Base-by-base conservation (phyloP, 768 basidiomycete genomes). In the Mycena alexandri region DNA sequence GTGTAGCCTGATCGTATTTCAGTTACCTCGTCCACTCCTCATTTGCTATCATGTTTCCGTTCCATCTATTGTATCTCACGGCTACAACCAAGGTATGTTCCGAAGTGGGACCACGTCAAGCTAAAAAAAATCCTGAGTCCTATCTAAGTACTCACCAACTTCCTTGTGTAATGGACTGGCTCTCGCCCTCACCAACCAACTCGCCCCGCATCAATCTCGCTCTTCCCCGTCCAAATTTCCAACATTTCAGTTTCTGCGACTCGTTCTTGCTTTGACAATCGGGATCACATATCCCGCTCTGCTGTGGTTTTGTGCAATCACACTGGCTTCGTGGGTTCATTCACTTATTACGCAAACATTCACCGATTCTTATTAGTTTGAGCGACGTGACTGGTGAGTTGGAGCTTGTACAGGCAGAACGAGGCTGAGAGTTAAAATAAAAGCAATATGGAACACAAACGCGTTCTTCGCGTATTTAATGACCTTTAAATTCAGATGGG, bases 401-500 rank as follows among this genome's bases (percentile, higher is more conserved):
- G 22, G 10, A 11, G 36, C 46, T 34, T 42, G 12, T n/a, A 0
- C n/a, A 34, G 8, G n/a, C 46, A 43, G 48, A 19, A 33, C 47
- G 50, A 47, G n/a, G 60, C 71, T 77, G 63, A 71, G 36, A 38
- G 34, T 29, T 36, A 6, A 29, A 29, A 29, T 54, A 41, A 62
- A 46, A 81, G 89, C 89, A 21, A 87, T 95, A 29, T 95, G 93
- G 89, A 96, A 97, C 75, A 90, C 92, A 10, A 93, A 93, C 73
- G 91, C 93, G 0, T 96, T 98, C 81, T 96, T 95, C 77, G 93
- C 93, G 7, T 99, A 98, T 75, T 76, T 95, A 29, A 87, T 98
- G 76, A 87, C 90, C n/a, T 89, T 90, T 67, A 80, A 85, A 22
- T 79, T 88, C 25, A 81, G 83, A 70, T 90, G 91, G 91, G 86